These are phyloP conservation scores for Leishmania lainsoni DNA, from an alignment of 208 protist genomes.

Conservation along the genomic window DNA sequence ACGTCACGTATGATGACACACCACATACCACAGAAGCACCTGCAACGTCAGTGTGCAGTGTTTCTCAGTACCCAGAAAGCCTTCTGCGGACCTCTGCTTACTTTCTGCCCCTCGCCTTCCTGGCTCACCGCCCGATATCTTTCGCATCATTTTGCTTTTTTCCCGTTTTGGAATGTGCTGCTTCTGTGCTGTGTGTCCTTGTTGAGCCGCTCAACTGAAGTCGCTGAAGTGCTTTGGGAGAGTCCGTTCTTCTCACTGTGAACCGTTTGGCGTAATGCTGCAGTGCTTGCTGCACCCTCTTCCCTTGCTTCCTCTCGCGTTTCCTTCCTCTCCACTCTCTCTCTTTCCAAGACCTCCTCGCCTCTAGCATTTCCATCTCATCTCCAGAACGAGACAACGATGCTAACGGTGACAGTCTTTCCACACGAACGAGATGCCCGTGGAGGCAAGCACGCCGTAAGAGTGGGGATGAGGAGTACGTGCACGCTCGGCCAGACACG, in stretches of 20 bases:
- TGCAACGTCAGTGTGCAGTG: not conserved
- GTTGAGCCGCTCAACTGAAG: not conserved
- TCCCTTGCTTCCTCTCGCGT: not conserved
- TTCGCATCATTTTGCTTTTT: not conserved
- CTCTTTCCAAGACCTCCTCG: not conserved
- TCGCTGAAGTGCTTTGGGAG: not conserved
- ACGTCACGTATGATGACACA: not conserved
- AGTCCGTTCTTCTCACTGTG: not conserved
- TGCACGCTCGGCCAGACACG: not conserved
- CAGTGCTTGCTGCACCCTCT: constrained; percentile 4
- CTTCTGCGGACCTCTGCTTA: not conserved
- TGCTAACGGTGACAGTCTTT: not conserved
- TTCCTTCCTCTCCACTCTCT: not conserved
- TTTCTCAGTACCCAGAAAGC: not conserved
- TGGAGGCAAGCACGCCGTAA: not conserved
- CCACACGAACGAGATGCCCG: not conserved
- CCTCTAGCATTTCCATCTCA: not conserved
- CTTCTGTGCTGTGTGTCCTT: not conserved
- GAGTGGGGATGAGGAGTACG: not conserved
- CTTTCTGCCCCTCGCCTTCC: not conserved
- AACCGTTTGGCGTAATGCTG: too few relatives aligned
- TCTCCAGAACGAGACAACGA: not conserved
- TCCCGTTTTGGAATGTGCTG: not conserved
- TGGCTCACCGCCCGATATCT: not conserved
- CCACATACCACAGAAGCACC: not conserved